These are phyloP conservation scores for Apophysomyces ossiformis DNA, from an alignment of 371 early-diverging fungal species.

Conservation along the genomic window DNA sequence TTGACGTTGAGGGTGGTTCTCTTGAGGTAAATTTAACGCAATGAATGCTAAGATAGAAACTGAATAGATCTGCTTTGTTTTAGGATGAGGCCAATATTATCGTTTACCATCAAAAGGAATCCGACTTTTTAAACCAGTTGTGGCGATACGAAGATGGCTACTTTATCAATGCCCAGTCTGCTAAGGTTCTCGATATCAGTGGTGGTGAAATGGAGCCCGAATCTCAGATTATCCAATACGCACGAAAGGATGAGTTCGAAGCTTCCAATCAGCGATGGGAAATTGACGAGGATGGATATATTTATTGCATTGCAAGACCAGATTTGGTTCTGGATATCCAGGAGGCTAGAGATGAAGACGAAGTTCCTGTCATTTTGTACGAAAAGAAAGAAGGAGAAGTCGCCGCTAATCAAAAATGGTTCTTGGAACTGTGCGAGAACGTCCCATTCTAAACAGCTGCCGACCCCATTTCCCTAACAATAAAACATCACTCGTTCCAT, in stretches of 20 bases:
- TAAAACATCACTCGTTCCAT: too few relatives aligned
- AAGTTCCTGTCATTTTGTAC: constrained; percentile 33
- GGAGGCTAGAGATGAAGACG: constrained; percentile 32
- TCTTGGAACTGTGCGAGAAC: neutral
- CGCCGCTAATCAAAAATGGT: constrained; percentile 40
- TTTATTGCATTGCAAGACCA: constrained; percentile 26
- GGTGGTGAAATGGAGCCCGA: constrained; percentile 39
- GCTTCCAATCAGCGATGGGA: constrained; percentile 42
- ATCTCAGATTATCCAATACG: constrained; percentile 33
- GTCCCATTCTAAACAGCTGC: neutral
- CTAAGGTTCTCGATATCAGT: constrained; percentile 35
- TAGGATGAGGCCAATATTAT: constrained; percentile 34
- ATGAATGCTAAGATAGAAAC: neutral
- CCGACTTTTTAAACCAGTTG: constrained; percentile 31
- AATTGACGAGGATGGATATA: constrained; percentile 37
- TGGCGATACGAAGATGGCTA: constrained; percentile 39
- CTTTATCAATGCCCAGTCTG: constrained; percentile 38
- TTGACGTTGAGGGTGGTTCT: constrained; percentile 33
- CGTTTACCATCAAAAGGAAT: constrained; percentile 31
- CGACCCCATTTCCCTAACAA: too few relatives aligned
- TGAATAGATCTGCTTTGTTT: too few relatives aligned
- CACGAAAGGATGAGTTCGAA: constrained; percentile 31
- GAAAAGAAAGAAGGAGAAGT: constrained; percentile 35
- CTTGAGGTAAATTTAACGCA: constrained; percentile 24
- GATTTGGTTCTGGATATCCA: constrained; percentile 41